Conservation (phyloP, 2,329 filamentous ascomycete species). For the Arthrobotrys sphaeroides region DNA sequence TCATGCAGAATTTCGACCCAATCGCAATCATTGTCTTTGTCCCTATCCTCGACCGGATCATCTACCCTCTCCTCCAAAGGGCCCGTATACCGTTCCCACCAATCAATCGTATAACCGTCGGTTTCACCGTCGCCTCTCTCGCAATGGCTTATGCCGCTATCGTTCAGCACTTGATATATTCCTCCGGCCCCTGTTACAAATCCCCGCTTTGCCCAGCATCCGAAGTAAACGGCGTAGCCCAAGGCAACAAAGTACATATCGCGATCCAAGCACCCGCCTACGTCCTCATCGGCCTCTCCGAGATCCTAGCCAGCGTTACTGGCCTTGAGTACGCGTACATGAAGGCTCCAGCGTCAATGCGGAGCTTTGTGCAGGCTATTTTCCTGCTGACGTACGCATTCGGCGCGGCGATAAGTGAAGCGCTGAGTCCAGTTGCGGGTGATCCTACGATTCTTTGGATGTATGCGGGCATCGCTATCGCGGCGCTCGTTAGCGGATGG, state of each 20-base stretch:
- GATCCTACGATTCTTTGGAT: conserved; percentile 63
- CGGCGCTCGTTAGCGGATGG: conserved; percentile 57
- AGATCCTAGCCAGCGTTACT: conserved; percentile 74
- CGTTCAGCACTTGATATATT: conserved; percentile 70
- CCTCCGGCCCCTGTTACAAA: conserved; percentile 67
- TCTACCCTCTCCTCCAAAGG: conserved; percentile 70
- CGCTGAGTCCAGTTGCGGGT: conserved; percentile 62
- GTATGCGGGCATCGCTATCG: conserved; percentile 58
- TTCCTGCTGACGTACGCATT: conserved; percentile 70
- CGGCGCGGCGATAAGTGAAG: conserved; percentile 66
- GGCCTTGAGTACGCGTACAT: conserved; percentile 78
- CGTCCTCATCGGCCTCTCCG: conserved; percentile 68
- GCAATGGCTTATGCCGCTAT: conserved; percentile 69
- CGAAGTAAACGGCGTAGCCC: conserved; percentile 57
- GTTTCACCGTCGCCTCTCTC: conserved; percentile 67
- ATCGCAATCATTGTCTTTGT: conserved; percentile 70
- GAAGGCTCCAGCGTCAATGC: conserved; percentile 76
- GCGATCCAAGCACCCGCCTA: conserved; percentile 67
- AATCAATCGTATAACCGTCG: conserved; percentile 68
- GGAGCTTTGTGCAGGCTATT: conserved; percentile 69
- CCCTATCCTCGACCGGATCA: conserved; percentile 65
- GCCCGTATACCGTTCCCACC: conserved; percentile 68
- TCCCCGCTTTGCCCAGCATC: conserved; percentile 63
- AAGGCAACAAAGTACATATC: conserved; percentile 65
- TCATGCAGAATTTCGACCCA: conserved; percentile 70